Conservation (phyloP, 345 rosid species). For the Schrenkiella parvula region DNA sequence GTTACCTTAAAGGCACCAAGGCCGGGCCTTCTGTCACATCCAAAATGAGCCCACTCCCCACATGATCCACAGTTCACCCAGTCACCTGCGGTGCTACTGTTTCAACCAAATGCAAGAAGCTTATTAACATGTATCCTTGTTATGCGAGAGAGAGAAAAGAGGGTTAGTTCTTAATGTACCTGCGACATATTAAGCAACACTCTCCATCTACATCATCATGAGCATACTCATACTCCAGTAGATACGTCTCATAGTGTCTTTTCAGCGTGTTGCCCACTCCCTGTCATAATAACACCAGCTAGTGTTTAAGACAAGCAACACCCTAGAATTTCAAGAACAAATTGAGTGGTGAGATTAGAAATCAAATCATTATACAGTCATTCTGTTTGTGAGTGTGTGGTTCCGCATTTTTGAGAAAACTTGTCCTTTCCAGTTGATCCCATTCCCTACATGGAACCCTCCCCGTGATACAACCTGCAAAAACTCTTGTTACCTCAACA, state of each 20-base stretch:
- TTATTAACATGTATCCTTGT: background rate
- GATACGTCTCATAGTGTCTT: slow-evolving; percentile 94
- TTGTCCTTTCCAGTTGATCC: slow-evolving; percentile 99
- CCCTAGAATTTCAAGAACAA: background rate
- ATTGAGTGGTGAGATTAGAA: background rate
- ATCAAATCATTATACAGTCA: slow-evolving; percentile 66
- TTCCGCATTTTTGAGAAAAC: slow-evolving; percentile 99
- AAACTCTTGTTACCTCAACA: slow-evolving; percentile 11
- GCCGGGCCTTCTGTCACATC: slow-evolving; percentile 97
- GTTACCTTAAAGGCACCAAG: slow-evolving; percentile 96
- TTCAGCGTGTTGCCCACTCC: slow-evolving; percentile 97
- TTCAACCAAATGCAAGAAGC: slow-evolving; percentile 20
- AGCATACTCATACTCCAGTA: slow-evolving; percentile 91
- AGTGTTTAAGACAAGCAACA: background rate
- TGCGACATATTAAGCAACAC: slow-evolving; percentile 94
- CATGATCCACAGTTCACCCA: slow-evolving; percentile 99
- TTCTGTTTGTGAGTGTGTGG: slow-evolving; percentile 93
- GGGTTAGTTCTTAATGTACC: slow-evolving; percentile 38
- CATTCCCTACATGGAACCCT: slow-evolving; percentile 97
- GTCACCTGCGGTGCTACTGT: slow-evolving; percentile 99
- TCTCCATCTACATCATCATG: slow-evolving; percentile 99
- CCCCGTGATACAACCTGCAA: slow-evolving; percentile 96
- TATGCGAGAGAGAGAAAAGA: background rate
- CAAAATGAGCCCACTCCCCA: slow-evolving; percentile 99
- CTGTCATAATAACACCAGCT: slow-evolving; percentile 33